These are phyloP conservation scores for Triadica sebifera DNA, from an alignment of 345 rosid species.

Conservation along the genomic window DNA sequence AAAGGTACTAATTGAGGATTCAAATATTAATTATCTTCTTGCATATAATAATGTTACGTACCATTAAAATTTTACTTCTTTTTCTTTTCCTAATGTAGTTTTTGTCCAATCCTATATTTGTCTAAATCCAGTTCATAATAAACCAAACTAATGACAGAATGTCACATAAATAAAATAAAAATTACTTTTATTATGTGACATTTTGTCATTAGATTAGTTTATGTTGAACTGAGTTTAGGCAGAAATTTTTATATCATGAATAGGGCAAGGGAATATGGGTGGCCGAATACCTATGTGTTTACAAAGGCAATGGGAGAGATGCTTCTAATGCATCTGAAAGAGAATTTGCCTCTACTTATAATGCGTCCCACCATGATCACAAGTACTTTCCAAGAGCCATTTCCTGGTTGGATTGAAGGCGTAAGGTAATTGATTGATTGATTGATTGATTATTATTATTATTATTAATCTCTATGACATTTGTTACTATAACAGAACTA, in stretches of 20 bases:
- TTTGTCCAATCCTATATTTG: too few species aligned
- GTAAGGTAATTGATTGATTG: conserved; percentile 4
- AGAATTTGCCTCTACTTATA: conserved; percentile 5
- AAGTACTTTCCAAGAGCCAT: conserved; percentile 21
- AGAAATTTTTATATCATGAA: too few species aligned
- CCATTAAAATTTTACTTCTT: too few species aligned
- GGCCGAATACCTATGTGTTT: conserved; percentile 28
- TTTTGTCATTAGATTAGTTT: too few species aligned
- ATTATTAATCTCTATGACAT: not conserved
- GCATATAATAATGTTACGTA: not conserved
- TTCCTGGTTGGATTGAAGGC: conserved; percentile 32
- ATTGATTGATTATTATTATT: not conserved
- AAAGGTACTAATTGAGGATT: conserved; percentile 35
- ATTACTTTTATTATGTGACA: too few species aligned
- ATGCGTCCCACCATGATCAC: conserved; percentile 21
- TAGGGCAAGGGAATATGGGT: conserved; percentile 26
- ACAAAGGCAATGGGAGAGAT: conserved; percentile 31
- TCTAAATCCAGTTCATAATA: too few species aligned
- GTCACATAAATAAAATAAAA: too few species aligned
- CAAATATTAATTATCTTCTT: too few species aligned
- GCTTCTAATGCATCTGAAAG: conserved; percentile 10
- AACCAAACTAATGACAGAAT: too few species aligned
- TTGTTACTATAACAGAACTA: not conserved
- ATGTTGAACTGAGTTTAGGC: too few species aligned
- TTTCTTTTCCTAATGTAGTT: too few species aligned